Base-by-base conservation (phyloP, 1,284 basidiomycete genomes). In the Rhodotorula glutinis region DNA sequence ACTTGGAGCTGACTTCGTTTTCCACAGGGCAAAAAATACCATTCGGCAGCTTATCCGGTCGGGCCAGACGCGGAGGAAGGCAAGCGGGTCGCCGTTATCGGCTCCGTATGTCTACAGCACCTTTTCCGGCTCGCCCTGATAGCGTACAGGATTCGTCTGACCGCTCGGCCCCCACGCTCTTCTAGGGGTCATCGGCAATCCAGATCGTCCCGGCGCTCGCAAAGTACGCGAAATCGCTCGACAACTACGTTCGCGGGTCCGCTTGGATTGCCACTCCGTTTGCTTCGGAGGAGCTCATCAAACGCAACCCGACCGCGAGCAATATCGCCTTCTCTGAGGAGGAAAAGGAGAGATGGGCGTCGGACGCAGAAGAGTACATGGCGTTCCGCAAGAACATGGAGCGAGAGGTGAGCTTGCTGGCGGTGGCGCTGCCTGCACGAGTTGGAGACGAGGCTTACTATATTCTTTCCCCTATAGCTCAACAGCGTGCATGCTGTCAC, bases 201-300 rank as follows among this genome's bases (percentile, higher is more conserved):
- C 87, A 88, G 73, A 82, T 87, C 19, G 83, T 87, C 0, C 81
- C 86, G 0, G 81, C 85, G 2, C 76, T 87, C 16, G 85, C 86
- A 70, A 81, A 83, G 2, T 80, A 80, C 63, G 85, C 86, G 9
- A 76, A 78, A 58, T 80, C 82, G 64, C 65, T 88, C 33, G 78
- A 79, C 49, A 85, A 86, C 75, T 87, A 83, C 71, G 86, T 85
- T 46, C 82, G 85, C 23, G 84, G 85, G 2, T 82, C 83, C 75
- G 85, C 86, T 1, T 87, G 76, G 86, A 80, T 88, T 46, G 80
- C 84, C 5, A 75, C 81, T 2, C 81, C 82, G 0, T 85, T 86
- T 67, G 79, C 81, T 7, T 76, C 78, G 13, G 41, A 79, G 80
- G 16, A 73, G 57, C 62, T 72, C 19, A 51, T 70, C 58, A 66